Conservation (phyloP, 106 monocot species). For the Phalaenopsis aphrodite region DNA sequence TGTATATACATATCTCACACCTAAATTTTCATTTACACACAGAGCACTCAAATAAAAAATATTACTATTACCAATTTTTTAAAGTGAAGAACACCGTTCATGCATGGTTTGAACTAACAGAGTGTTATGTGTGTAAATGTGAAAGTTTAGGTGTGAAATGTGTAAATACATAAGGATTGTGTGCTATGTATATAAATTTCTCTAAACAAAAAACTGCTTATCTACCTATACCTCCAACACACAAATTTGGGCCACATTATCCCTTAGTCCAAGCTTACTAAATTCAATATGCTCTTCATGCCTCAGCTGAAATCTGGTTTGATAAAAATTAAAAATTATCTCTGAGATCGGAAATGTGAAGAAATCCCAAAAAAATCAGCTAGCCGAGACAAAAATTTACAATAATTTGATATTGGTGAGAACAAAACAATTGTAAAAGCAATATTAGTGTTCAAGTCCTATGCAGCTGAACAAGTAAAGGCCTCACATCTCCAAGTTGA, state of each 20-base stretch:
- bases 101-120: too few species aligned
- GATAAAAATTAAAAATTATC: not conserved
- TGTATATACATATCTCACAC: not conserved
- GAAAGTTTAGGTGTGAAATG: too few species aligned
- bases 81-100: not conserved
- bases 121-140: too few species aligned
- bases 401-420: not conserved
- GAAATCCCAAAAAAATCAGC: not conserved
- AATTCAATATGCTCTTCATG: constrained; percentile 90
- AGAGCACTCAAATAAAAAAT: too few species aligned
- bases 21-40: too few species aligned
- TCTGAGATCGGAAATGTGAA: not conserved
- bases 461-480: not conserved
- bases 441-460: not conserved
- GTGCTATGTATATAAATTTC: too few species aligned
- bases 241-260: constrained; percentile 98
- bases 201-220: too few species aligned
- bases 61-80: too few species aligned
- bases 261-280: constrained; percentile 76
- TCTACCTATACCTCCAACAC: constrained; percentile 62
- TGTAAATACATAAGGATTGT: too few species aligned
- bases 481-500: not conserved
- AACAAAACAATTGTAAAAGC: not conserved
- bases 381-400: not conserved
- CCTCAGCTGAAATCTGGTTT: constrained; percentile 54